Evolutionary conservation across 805 yeast genomes (phyloP).

Genomic region (Cyberlindnera veronae): DNA sequence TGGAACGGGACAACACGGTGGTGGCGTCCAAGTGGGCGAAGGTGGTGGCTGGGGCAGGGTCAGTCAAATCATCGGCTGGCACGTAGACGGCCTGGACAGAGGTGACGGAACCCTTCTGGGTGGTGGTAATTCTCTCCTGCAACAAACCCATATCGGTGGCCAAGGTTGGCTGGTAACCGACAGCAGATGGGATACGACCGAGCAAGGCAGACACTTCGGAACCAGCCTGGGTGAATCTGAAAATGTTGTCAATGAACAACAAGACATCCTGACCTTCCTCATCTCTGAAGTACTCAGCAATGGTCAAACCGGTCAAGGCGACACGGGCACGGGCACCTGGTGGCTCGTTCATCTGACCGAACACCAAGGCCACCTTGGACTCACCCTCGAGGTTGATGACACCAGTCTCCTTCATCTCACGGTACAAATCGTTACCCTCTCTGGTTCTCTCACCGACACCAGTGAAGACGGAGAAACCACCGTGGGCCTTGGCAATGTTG

Average conservation of each 20-base stretch:
- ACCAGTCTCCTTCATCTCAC: constrained; percentile 99
- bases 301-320: constrained; percentile 98
- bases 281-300: constrained; percentile 99
- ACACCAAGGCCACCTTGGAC: constrained; percentile 98
- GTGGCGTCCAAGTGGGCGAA: constrained; percentile 99
- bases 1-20: constrained; percentile 99
- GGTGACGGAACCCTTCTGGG: constrained; percentile 99
- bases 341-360: constrained; percentile 99
- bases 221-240: constrained; percentile 99
- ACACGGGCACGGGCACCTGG: constrained; percentile 99
- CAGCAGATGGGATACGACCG: constrained; percentile 99
- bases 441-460: constrained; percentile 99
- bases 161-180: constrained; percentile 99
- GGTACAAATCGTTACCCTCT: constrained; percentile 99
- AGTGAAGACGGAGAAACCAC: constrained; percentile 99
- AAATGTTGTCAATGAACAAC: constrained; percentile 98
- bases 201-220: constrained; percentile 99
- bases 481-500: constrained; percentile 99
- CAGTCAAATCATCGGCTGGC: constrained; percentile 99
- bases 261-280: constrained; percentile 99
- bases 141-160: constrained; percentile 99
- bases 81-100: constrained; percentile 99
- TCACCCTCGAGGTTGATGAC: constrained; percentile 99
- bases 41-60: constrained; percentile 99
- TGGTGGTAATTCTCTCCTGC: constrained; percentile 99